A percentile compares a stretch with the other conserved stretches of the same genome.
Evolutionary conservation across 306 rosid genomes (phyloP).

Genomic region (Quercus suber): DNA sequence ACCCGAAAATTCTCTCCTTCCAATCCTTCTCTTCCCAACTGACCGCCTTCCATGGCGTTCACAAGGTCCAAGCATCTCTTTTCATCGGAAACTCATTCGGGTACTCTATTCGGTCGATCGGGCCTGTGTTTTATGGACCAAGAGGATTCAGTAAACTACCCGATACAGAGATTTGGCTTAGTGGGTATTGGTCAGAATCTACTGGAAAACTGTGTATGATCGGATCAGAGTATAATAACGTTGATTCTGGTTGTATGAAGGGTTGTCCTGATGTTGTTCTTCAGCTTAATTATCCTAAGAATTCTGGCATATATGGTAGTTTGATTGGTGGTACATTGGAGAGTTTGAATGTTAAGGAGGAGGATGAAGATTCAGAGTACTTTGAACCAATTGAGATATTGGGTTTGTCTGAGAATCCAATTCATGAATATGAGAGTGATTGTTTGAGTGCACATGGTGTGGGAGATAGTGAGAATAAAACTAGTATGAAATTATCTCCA

Average conservation of each 20-base stretch:
- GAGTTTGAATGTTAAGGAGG: conserved; percentile 39
- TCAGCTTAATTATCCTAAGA: conserved; percentile 60
- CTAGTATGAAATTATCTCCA: too few species aligned
- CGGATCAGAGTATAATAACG: too few species aligned
- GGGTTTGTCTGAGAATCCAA: conserved; percentile 43
- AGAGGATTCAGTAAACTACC: too few species aligned
- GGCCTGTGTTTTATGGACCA: too few species aligned
- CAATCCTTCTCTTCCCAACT: conserved; percentile 5
- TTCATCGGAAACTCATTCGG: too few species aligned
- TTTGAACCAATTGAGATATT: conserved; percentile 55
- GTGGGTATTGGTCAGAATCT: conserved; percentile 66
- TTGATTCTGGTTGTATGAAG: too few species aligned
- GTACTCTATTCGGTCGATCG: too few species aligned
- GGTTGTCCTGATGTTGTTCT: too few species aligned
- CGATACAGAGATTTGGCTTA: conserved; percentile 21
- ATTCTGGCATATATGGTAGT: conserved; percentile 35
- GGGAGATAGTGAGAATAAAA: too few species aligned
- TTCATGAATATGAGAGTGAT: conserved; percentile 39
- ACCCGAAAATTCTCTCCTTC: conserved; percentile 21
- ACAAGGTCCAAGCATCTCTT: conserved; percentile 28
- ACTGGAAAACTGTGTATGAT: conserved; percentile 81
- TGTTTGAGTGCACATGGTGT: conserved; percentile 37
- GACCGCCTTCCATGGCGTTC: conserved; percentile 32
- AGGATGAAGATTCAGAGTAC: background rate
- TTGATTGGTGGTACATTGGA: conserved; percentile 68